Base-by-base conservation (phyloP, 148 eudicot species). In the Rhododendron vialii region DNA sequence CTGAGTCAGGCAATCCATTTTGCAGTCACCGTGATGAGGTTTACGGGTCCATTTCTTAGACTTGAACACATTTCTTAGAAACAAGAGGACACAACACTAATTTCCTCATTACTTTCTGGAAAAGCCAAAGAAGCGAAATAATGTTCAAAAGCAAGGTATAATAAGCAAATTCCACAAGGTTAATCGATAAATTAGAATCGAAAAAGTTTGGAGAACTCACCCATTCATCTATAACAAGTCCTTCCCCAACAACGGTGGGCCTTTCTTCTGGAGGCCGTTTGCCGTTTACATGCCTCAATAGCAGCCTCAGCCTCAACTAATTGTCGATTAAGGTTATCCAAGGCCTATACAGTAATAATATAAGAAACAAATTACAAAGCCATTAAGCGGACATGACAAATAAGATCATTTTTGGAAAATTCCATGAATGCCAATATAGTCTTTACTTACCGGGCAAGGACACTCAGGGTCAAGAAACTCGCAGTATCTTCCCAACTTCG, bases 81-180 rank as follows among this genome's bases (percentile, higher is more conserved):
- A 18, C 11, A 79, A 79, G 57, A 41, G 36, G 59, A 48, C 26
- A 28, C 9, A 48, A 6, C 38, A 1, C 20, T 38, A 79, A 3
- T 75, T 95, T 98, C 89, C 99, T 89, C 90, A 98, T 91, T 86
- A 93, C 97, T 91, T 96, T 95, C 97, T 93, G 30, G 30, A 30
- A 79, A 84, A 41, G 30, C 78, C 85, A 7, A 51, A 74, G 2
- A 35, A 36, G 47, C 5, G 14, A 17, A 48, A 20, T 11, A 30
- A 13, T 26, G 18, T 12, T 47, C 6, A 47, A 36, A 47, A 79
- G 14, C 57, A 78, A 48, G 9, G 2, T 17, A 79, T 10, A 43
- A 47, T 48, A 36, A 18, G 47, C 79, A 36, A 75, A 47, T 79
- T 79, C 15, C 55, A 12, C 6, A 12, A 48, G 50, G 7, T 13